These are phyloP conservation scores for Wickerhamomyces rabaulensis DNA, from an alignment of 805 yeast genomes.

Conservation along the genomic window DNA sequence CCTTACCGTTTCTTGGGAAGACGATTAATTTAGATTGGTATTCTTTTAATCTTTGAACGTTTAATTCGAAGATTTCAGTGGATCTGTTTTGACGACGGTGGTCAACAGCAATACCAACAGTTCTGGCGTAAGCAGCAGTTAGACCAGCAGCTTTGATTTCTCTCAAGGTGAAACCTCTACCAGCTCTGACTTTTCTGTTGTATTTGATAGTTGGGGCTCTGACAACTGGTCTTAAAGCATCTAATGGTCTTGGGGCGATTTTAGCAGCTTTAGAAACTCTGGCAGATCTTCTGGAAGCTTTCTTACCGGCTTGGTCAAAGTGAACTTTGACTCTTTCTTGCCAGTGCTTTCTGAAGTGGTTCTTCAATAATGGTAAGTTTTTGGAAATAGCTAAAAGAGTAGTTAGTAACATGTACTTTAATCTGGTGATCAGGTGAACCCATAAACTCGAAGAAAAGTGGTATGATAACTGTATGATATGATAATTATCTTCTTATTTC, in stretches of 20 bases:
- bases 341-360: conserved; percentile 99
- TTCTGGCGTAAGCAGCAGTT: conserved; percentile 92
- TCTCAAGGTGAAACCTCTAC: conserved; percentile 98
- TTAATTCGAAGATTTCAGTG: conserved; percentile 88
- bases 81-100: conserved; percentile 99
- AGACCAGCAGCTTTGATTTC: conserved; percentile 98
- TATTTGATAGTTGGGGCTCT: conserved; percentile 98
- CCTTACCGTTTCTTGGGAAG: conserved; percentile 88
- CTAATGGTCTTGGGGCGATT: conserved; percentile 97
- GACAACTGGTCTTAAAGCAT: conserved; percentile 93
- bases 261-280: conserved; percentile 92
- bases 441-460: not conserved
- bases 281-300: conserved; percentile 92
- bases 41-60: conserved; percentile 95
- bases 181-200: conserved; percentile 99
- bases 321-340: conserved; percentile 99
- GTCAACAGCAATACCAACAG: conserved; percentile 98
- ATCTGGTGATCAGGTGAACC: not conserved
- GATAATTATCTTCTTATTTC: no score
- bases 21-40: conserved; percentile 94
- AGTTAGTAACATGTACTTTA: conserved; percentile 11
- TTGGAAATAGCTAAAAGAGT: conserved; percentile 78
- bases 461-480: not conserved
- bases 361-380: conserved; percentile 98
- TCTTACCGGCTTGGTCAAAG: conserved; percentile 99